phyloP scores from a whole-genome alignment of 805 yeast species.

The Pichia manshurica region DNA sequence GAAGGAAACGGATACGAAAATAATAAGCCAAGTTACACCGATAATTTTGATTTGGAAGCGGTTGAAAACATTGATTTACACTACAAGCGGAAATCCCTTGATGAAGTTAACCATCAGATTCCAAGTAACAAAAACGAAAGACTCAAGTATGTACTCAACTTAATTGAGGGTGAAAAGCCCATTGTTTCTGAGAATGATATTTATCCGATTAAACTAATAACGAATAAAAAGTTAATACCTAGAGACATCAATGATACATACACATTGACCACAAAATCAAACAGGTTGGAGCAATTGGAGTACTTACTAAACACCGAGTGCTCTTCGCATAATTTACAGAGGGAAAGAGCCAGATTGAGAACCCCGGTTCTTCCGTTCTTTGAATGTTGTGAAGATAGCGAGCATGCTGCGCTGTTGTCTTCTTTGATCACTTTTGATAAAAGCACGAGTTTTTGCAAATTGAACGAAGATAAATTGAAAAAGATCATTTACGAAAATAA shows the following conservation, averaged over 20 bases:
- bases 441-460: conserved; percentile 24
- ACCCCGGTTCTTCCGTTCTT: conserved; percentile 40
- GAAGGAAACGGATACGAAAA: background rate
- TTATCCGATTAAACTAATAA: conserved; percentile 18
- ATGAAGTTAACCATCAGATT: conserved; percentile 7
- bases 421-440: conserved; percentile 23
- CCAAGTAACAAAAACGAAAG: conserved; percentile 20
- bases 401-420: conserved; percentile 29
- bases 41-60: too few species aligned
- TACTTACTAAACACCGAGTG: conserved; percentile 25
- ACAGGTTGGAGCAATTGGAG: conserved; percentile 24
- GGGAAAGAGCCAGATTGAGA: conserved; percentile 34
- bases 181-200: conserved; percentile 19
- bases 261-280: conserved; percentile 24
- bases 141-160: conserved; percentile 16
- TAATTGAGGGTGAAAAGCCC: conserved; percentile 21
- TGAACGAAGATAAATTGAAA: conserved; percentile 25
- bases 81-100: background rate
- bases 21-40: too few species aligned
- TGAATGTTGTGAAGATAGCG: conserved; percentile 43
- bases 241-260: conserved; percentile 23
- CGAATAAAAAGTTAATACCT: conserved; percentile 21
- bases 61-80: background rate
- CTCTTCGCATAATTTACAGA: conserved; percentile 36
- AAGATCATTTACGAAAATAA: conserved; percentile 8